These are phyloP conservation scores for Fusarium buharicum DNA, from an alignment of 2,329 filamentous ascomycete species.

Conservation along the genomic window DNA sequence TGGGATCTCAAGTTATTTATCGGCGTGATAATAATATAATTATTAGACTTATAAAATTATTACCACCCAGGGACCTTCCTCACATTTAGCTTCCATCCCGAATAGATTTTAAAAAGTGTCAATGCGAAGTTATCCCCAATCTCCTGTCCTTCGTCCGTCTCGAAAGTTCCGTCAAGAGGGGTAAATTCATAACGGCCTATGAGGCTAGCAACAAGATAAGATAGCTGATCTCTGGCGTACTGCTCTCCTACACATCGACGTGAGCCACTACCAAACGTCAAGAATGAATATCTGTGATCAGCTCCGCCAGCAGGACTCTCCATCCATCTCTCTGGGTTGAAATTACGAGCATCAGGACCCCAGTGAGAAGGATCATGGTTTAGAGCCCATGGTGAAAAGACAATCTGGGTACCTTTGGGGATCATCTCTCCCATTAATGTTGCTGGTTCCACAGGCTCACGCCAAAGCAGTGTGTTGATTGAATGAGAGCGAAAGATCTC, in stretches of 20 bases:
- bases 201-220: constrained; percentile 2
- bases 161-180: background rate
- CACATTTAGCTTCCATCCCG: constrained; percentile 3
- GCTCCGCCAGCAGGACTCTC: background rate
- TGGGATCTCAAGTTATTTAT: no score
- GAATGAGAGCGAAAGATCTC: no score
- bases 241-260: constrained; percentile 9
- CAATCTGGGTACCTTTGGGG: constrained; percentile 1
- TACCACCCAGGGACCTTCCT: constrained; percentile 6
- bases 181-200: constrained; percentile 5
- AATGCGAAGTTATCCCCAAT: constrained; percentile 9
- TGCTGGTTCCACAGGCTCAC: background rate
- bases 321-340: no score
- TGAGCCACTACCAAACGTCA: constrained; percentile 3
- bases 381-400: constrained; percentile 7
- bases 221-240: constrained; percentile 6
- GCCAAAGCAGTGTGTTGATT: no score
- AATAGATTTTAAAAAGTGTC: constrained; percentile 10
- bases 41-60: background rate
- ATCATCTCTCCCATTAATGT: background rate
- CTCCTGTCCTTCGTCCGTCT: constrained; percentile 4
- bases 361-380: constrained; percentile 4
- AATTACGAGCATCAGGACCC: background rate
- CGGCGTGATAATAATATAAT: no score
- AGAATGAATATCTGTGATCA: constrained; percentile 2